Evolutionary conservation across 495 filamentous ascomycete genomes (phyloP), one percentile per base, ranked within the genome.

Genomic region (Aspergillus bridgeri): DNA sequence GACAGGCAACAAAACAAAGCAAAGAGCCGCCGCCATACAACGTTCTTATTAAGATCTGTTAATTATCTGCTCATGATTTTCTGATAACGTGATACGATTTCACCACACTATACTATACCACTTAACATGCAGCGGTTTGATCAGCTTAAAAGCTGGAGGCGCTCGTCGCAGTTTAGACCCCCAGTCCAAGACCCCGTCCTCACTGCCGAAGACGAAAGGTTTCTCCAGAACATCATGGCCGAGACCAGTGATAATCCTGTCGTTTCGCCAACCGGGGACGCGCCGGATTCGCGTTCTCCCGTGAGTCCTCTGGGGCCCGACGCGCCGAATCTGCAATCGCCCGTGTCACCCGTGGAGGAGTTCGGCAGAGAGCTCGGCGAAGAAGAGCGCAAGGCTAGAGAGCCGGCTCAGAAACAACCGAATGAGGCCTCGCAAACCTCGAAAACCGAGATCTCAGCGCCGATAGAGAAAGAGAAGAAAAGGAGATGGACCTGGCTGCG

Each of bases 121-220:
- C 13, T 23, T 52, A 57, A 51, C 45, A 76, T 81, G 70, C 68
- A 78, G 50, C 77, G 79, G 53, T 63, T 82, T 27, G 61, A 72
- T 63, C 75, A 78, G 49, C 62, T 82, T 21, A 63, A 73, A 65
- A 64, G 65, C 65, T 60, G 71, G 51, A 62, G 60, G 50, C 60
- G 67, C 42, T 58, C 65, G 42, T 65, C 70, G 19, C 60, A 65
- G 54, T 38, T 38, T 15, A 38, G 33, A 38, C 60, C 69, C 62
- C 69, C 62, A n/a, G 54, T 70, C 17, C 73, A 75, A 11, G 69
- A 76, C 29, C 82, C 79, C 9, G 76, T 85, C 11, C 62, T 86
- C 9, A 80, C 71, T 8, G 64, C 76, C 20, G 78, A 80, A 55
- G 84, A 86, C 51, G 83, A 86, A 63, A 70, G 73, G 21, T 86